Conservation (phyloP, 2,329 filamentous ascomycete species). For the Penicillium aurantiogriseum region DNA sequence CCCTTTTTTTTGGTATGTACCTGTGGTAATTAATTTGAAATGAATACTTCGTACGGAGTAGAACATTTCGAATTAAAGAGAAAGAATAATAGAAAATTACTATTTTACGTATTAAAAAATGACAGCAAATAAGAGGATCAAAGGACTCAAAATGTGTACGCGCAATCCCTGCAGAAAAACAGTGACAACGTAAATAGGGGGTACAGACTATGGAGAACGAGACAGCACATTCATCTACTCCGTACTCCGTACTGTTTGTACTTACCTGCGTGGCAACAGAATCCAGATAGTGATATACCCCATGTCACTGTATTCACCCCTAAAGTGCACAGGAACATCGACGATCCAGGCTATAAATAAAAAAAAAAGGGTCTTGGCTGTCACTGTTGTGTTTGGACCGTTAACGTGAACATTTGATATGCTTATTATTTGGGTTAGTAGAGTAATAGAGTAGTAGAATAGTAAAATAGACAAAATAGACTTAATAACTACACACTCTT, state of each 20-base stretch:
- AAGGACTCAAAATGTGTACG: neutral
- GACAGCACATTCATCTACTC: neutral
- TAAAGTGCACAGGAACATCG: neutral
- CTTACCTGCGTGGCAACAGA: neutral
- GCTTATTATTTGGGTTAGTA: neutral
- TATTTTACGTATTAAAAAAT: neutral
- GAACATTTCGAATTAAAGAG: neutral
- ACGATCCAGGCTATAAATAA: slow-evolving; percentile 8
- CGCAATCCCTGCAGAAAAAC: slow-evolving; percentile 4
- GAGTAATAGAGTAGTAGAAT: neutral
- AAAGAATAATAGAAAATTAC: neutral
- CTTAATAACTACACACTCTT: neutral
- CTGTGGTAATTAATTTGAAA: neutral
- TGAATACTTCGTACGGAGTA: neutral
- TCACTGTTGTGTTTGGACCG: neutral
- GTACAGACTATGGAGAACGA: neutral
- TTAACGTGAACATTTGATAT: neutral
- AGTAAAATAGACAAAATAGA: neutral
- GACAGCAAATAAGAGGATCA: neutral
- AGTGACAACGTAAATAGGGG: neutral
- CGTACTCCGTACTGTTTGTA: too few species aligned
- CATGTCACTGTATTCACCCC: neutral
- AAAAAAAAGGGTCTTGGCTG: neutral
- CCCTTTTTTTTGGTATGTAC: neutral
- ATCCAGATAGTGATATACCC: neutral